A percentile compares a stretch with the other conserved stretches of the same genome.
Conservation (phyloP, 2,329 filamentous ascomycete genomes). For the Parastagonospora avenae region DNA sequence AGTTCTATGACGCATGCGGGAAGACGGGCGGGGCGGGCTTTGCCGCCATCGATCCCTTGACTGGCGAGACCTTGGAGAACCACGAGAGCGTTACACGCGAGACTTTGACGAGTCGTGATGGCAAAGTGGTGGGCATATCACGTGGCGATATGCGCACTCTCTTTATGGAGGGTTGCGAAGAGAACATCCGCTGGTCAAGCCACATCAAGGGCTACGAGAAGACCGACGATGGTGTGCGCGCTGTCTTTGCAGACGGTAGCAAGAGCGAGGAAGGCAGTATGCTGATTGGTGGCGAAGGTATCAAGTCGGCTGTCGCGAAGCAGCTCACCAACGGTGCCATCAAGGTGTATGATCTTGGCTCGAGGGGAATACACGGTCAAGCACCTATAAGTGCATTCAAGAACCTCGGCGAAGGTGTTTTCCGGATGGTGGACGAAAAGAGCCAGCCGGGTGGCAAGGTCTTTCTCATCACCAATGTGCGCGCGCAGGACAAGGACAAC, state of each 20-base stretch:
- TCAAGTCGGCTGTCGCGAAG: conserved; percentile 64
- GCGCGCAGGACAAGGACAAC: conserved; percentile 64
- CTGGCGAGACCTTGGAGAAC: conserved; percentile 51
- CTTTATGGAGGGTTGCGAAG: conserved; percentile 63
- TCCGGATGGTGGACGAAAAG: conserved; percentile 57
- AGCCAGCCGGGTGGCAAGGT: conserved; percentile 51
- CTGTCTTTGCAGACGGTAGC: conserved; percentile 64
- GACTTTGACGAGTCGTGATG: conserved; percentile 57
- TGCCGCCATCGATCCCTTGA: conserved; percentile 58
- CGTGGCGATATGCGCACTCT: conserved; percentile 66
- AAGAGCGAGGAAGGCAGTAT: conserved; percentile 64
- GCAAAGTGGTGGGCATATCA: conserved; percentile 66
- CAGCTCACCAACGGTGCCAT: conserved; percentile 63
- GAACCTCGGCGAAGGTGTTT: conserved; percentile 67
- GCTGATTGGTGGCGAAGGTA: conserved; percentile 67
- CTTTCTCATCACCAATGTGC: conserved; percentile 68
- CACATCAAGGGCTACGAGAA: conserved; percentile 65
- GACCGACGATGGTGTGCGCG: conserved; percentile 59
- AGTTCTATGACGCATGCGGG: conserved; percentile 65
- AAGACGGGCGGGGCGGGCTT: conserved; percentile 65
- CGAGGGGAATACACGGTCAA: conserved; percentile 69
- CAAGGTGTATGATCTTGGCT: conserved; percentile 68
- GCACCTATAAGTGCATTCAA: conserved; percentile 67
- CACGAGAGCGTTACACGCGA: conserved; percentile 25
- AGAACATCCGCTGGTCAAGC: conserved; percentile 60